A percentile compares a stretch with the other conserved stretches of the same genome.
Conservation (phyloP, 768 basidiomycete species). For the Boletellus sp. region DNA sequence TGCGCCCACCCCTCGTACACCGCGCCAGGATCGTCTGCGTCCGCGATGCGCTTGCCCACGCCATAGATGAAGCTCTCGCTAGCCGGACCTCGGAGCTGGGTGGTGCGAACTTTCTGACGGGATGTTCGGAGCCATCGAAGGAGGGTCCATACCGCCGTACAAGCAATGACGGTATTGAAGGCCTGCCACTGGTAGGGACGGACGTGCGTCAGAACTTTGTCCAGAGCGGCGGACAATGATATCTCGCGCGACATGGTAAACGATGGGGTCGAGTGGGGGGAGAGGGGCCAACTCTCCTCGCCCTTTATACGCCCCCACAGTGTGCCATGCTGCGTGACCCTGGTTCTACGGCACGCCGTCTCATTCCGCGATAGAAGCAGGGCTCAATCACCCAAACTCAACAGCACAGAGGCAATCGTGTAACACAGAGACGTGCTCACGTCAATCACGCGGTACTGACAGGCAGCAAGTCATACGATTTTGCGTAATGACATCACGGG, state of each 20-base stretch:
- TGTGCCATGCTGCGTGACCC: no score
- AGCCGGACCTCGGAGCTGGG: constrained; percentile 17
- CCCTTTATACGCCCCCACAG: no score
- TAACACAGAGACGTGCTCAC: no score
- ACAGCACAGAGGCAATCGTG: no score
- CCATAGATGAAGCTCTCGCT: constrained; percentile 18
- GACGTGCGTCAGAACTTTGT: background rate
- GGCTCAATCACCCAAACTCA: no score
- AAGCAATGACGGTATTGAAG: background rate
- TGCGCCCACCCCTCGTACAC: constrained; percentile 22
- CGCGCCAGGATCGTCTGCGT: background rate
- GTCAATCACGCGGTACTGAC: no score
- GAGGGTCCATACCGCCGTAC: constrained; percentile 3
- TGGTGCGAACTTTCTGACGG: constrained; percentile 5
- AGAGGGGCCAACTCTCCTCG: no score
- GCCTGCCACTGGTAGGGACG: background rate
- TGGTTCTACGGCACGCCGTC: no score
- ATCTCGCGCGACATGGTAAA: background rate
- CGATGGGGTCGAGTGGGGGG: no score
- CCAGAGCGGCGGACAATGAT: background rate
- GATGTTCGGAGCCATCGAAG: constrained; percentile 1
- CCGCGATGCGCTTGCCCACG: constrained; percentile 3
- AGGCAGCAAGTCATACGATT: no score
- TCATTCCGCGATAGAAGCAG: no score
- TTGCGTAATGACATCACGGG: no score